Percentiles rank a stretch among this genome's conserved stretches.
Evolutionary conservation across 164 flowering plant genomes (phyloP).

Genomic region (Nymphaea thermarum): DNA sequence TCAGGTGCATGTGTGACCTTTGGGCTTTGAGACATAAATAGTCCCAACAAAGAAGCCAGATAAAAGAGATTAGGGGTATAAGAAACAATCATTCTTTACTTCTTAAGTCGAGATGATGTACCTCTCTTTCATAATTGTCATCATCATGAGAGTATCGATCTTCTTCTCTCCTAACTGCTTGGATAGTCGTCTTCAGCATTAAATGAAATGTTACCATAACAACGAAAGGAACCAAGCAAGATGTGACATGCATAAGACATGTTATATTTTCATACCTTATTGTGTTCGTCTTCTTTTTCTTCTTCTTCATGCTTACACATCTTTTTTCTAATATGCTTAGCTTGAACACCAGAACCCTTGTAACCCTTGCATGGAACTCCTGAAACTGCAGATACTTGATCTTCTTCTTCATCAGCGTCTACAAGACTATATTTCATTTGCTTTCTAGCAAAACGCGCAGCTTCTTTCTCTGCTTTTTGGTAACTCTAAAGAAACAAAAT

Average conservation of each 20-base stretch:
- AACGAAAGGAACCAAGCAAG: conserved; percentile 7
- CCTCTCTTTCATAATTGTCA: conserved; percentile 22
- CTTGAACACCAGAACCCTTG: conserved; percentile 15
- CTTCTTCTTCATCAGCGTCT: conserved; percentile 81
- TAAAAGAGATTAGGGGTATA: no score
- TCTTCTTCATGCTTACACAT: conserved; percentile 33
- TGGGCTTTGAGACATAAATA: no score
- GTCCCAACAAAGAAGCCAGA: no score
- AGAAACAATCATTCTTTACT: no score
- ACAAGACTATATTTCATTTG: conserved; percentile 54
- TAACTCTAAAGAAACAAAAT: conserved; percentile 27
- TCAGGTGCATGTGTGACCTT: no score
- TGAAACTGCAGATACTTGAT: conserved; percentile 18
- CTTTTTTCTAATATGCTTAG: conserved; percentile 67
- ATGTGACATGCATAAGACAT: conserved; percentile 11
- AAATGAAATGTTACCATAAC: not conserved
- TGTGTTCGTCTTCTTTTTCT: conserved; percentile 22
- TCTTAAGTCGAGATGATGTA: no score
- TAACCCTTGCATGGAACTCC: not conserved
- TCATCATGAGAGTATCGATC: conserved; percentile 25
- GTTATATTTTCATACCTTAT: conserved; percentile 36
- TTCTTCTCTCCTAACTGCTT: conserved; percentile 25
- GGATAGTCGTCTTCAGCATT: conserved; percentile 28
- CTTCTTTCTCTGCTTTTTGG: conserved; percentile 75
- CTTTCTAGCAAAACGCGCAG: conserved; percentile 65